Base-by-base conservation (phyloP, 2,329 filamentous ascomycete species). In the Colletotrichum sp. region DNA sequence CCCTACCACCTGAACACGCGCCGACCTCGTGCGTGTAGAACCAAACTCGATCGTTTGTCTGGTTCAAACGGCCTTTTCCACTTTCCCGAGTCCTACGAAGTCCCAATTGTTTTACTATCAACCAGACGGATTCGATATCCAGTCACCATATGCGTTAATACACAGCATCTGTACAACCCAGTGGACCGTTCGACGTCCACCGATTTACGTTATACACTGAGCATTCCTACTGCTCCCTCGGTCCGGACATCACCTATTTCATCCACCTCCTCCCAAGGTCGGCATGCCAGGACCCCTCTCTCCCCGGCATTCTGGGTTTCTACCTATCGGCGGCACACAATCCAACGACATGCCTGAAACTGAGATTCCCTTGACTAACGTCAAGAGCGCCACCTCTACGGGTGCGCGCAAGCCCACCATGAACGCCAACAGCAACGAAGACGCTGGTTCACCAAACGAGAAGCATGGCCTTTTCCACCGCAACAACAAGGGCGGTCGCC, bases 341-440 rank as follows among this genome's bases (percentile, higher is more conserved):
- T 75, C 71, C 13, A 63, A 73, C 74, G 83, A 83, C 38, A 85
- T 85, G 83, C 78, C 80, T 75, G 80, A 80, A 70, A 79, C 84
- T 36, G 89, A 87, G 67, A 92, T 92, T 62, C 90, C 90, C 24
- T 87, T 93, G 72, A 87, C 87, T 16, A 84, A 86, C 61, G 88
- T 94, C 77, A 87, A 85, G 80, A 92, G 89, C 82, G 87, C 86
- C 76, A 90, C 88, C 78, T 87, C 87, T 8, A 89, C 87, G 4
- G 91, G 92, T 58, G 87, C 88, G 68, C 85, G 89, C 75, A 89
- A 87, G 81, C 81, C 84, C 28, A 85, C 83, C 48, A 86, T 87
- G 78, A 84, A 81, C 75, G 78, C 82, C 69, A 81, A 80, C 61
- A 82, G 82, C 63, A 79, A 79, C 71, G 83, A 84, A n/a, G 82